phyloP scores from a whole-genome alignment of 768 basidiomycete species.

The Rhizopogon sp. region DNA sequence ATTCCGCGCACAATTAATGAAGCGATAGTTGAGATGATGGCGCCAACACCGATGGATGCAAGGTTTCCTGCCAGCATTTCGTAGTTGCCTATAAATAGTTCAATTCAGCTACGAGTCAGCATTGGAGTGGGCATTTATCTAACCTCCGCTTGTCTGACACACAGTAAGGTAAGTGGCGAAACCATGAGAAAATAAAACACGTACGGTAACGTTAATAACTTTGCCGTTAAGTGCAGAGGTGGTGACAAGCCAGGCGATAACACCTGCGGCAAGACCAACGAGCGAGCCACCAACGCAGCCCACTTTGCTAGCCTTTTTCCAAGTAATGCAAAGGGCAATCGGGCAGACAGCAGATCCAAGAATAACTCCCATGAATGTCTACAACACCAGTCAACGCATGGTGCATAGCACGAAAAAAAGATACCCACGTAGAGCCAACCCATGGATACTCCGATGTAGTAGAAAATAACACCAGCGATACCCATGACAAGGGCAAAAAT shows the following conservation, averaged over 20 bases:
- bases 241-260: constrained; percentile 83
- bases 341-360: constrained; percentile 84
- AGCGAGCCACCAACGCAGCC: constrained; percentile 78
- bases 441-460: constrained; percentile 87
- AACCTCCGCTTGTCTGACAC: constrained; percentile 45
- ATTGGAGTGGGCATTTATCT: constrained; percentile 21
- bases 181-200: constrained; percentile 15
- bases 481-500: constrained; percentile 76
- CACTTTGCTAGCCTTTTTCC: constrained; percentile 80
- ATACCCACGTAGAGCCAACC: constrained; percentile 83
- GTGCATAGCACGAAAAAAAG: neutral
- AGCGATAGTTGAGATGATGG: constrained; percentile 60
- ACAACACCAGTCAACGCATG: neutral
- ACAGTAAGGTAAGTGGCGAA: neutral
- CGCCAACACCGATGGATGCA: constrained; percentile 79
- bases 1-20: constrained; percentile 54
- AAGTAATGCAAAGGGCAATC: constrained; percentile 81
- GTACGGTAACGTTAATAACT: constrained; percentile 63
- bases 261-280: constrained; percentile 60
- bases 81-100: constrained; percentile 32
- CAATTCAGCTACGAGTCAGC: neutral
- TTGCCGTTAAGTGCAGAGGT: constrained; percentile 67
- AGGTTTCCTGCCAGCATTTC: constrained; percentile 89
- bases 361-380: constrained; percentile 88
- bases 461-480: constrained; percentile 81